Base-by-base conservation (phyloP, 352 stramenopile species). In the Phytophthora pistaciae region DNA sequence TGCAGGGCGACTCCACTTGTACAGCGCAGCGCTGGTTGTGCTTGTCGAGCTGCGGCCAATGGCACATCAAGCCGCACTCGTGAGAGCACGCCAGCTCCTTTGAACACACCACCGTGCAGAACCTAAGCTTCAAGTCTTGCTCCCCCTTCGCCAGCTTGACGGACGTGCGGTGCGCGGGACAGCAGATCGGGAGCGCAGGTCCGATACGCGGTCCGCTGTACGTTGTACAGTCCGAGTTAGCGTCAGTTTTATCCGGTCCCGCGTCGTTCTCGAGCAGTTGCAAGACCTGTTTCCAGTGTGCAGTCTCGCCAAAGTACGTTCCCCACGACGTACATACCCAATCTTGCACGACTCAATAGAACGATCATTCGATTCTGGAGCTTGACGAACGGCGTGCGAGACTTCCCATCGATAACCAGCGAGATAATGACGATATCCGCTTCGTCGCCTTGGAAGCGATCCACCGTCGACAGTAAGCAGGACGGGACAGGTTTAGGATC, bases 381-480 rank as follows among this genome's bases (percentile, higher is more conserved):
- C 60, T 96, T 96, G n/a, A 96, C 91, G 65, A 96, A 96, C 5
- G 86, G 82, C 4, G 87, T 95, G n/a, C 77, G 81, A 49, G 91
- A 96, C 55, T 95, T 96, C 10, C 89, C 87, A 62, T 97, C 91
- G 27, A 97, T 95, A 50, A 97, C 91, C 21, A 97, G 69, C 21
- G 87, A 96, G 11, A 92, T 80, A 58, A 97, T 91, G n/a, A 97
- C 85, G 38, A 96, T 74, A 66, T 97, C 91, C 13, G 87, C 88
- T 79, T 97, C 91, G 53, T 97, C 91, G 18, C 91, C 91, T 76
- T 97, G 91, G 38, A 97, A 97, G n/a, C 90, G 78, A 74, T 97
- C 91, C 7, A 97, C 89, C 1, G 91, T 97, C 7, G 90, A 96
- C 3, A 97, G 48, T 25, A 80, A 80, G 38, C 86, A 93, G 33